Base-by-base conservation (phyloP, 2,329 filamentous ascomycete genomes). In the Beauveria asiatica region DNA sequence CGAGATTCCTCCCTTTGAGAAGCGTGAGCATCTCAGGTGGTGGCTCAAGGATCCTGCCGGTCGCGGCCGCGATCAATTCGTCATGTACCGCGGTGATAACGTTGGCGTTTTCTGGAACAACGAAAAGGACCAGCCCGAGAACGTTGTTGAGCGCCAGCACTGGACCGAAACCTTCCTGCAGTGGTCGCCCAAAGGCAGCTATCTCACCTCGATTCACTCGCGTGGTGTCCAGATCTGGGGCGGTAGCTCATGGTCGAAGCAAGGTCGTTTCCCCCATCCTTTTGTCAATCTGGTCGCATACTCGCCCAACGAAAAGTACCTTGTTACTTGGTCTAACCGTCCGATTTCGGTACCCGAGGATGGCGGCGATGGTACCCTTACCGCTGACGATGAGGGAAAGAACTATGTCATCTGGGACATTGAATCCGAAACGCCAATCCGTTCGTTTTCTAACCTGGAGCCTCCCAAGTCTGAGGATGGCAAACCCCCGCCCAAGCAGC, bases 391-490 rank as follows among this genome's bases (percentile, higher is more conserved):
- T 70, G 93, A 99, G 68, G 94, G 94, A 75, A 97, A 97, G 82
- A 97, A 97, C 82, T 97, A 97, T 75, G 89, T 99, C 70, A 92
- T 99, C 70, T 99, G 94, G 94, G 93, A 97, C 70, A 87, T 97
- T 64, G 89, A 90, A 57, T 94, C 93, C 10, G 87, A 85, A 68
- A 89, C 93, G 73, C 91, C 93, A 60, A 82, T 99, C 55, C 89
- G 94, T 64, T 97, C 94, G 0, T 99, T 99, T 72, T 86, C 90
- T 64, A 96, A 93, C 67, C 83, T 96, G 64, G 94, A 99, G 66
- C 77, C 90, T 16, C 85, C 89, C 33, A 83, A 82, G 65, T 66
- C 66, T 5, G 75, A 76, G 63, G 80, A 83, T 53, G 76, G 77
- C 42, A 95, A 96, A 81, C 75, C 76, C 48, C 76, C 76, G 13